A percentile compares a stretch with the other conserved stretches of the same genome.
These are phyloP conservation scores for Hericium alpestre DNA, from an alignment of 768 basidiomycete species.

Conservation along the genomic window DNA sequence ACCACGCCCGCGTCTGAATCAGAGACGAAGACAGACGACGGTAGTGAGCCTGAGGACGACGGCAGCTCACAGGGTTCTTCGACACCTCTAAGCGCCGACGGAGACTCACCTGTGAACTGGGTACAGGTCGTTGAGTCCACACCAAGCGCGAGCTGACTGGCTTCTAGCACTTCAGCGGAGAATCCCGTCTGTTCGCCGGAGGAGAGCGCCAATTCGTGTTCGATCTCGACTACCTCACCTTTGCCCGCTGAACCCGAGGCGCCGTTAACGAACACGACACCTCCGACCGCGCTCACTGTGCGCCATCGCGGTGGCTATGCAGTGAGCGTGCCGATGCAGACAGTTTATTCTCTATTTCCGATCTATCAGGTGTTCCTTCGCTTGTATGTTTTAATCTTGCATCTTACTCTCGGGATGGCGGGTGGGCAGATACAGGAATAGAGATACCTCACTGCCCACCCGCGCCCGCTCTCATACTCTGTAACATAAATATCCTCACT, in stretches of 20 bases:
- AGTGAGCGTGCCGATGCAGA: background rate
- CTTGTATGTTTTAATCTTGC: background rate
- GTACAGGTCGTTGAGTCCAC: background rate
- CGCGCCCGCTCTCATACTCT: background rate
- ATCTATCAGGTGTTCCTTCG: background rate
- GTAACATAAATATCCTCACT: background rate
- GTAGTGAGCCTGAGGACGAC: background rate
- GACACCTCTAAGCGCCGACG: background rate
- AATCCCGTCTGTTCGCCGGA: too few relatives aligned
- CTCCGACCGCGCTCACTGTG: background rate
- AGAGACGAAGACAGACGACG: slow-evolving; percentile 20
- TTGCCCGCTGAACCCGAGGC: background rate
- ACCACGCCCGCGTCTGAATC: slow-evolving; percentile 7
- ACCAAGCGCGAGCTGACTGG: background rate
- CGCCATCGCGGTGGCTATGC: background rate
- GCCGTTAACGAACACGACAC: background rate
- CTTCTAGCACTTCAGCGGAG: too few relatives aligned
- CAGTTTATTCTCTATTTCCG: background rate
- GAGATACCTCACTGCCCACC: background rate
- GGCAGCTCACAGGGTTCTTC: background rate
- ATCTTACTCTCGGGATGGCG: background rate
- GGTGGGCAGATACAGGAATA: background rate
- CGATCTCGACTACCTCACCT: background rate
- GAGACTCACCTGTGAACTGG: background rate
- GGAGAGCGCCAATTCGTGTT: too few relatives aligned